Base-by-base conservation (phyloP, 345 rosid genomes). In the Mangifera indica region DNA sequence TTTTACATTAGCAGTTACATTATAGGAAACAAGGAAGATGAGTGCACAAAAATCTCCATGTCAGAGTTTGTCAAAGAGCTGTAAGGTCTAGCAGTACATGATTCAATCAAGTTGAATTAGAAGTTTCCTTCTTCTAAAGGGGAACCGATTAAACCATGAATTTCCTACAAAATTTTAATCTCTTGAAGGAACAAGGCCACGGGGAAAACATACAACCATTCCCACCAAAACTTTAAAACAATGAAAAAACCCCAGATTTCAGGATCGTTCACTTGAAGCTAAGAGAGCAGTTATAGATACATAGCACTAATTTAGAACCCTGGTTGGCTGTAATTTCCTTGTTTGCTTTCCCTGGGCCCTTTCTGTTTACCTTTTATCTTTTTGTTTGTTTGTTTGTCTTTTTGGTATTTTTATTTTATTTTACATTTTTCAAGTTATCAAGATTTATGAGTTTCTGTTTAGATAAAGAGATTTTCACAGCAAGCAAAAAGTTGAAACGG, bases 311-410 rank as follows among this genome's bases (percentile, higher is more conserved):
- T 37, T 49, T 40, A 32, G 45, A n/a, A 40, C 32, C 55, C 65
- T 71, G 32, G 32, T 9, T 7, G 61, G 46, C 73, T 76, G 72
- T 69, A 69, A 73, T 73, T 76, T 72, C 78, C 63, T 79, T 81
- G 79, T 84, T 81, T 84, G 59, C 60, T 73, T 59, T 75, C 74
- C 71, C 57, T 10, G 40, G 54, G 72, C 52, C 75, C 62, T 76
- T 81, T 84, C 79, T 81, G 81, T 69, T 78, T 51, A 78, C 81
- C 73, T 75, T 72, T 69, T 66, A 67, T 58, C 82, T 62, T 2
- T 73, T 72, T 81, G 81, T 81, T 70, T 67, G 78, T 32, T 83
- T 72, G 72, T 63, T 7, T 72, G 51, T 63, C n/a, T n/a, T n/a
- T 56, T 62, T 26, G 70, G 26, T 60, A 18, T 46, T 61, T 49